Conservation (phyloP, 106 monocot species). For the Xerophyta viscosa region DNA sequence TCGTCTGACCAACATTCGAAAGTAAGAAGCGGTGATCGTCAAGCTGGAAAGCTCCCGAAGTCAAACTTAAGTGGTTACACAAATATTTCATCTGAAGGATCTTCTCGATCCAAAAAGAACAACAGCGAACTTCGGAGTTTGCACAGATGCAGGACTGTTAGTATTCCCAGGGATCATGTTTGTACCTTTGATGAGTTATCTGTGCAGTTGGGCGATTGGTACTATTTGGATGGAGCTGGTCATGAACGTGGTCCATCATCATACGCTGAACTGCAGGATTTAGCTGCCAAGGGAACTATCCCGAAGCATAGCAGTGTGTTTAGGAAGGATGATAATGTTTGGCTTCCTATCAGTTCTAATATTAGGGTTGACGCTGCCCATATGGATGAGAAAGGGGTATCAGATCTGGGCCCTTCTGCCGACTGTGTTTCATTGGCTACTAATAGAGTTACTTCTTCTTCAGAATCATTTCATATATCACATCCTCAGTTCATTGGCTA, state of each 20-base stretch:
- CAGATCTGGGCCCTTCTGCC: constrained; percentile 13
- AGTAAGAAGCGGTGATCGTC: constrained; percentile 42
- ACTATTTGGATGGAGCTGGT: constrained; percentile 87
- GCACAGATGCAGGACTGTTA: constrained; percentile 33
- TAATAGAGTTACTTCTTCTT: constrained; percentile 4
- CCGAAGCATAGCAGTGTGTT: constrained; percentile 70
- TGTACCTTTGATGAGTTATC: constrained; percentile 65
- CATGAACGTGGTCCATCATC: constrained; percentile 83
- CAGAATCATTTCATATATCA: constrained; percentile 39
- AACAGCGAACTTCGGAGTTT: constrained; percentile 48
- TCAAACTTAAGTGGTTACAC: constrained; percentile 43
- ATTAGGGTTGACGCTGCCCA: background rate
- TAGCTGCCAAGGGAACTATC: constrained; percentile 53
- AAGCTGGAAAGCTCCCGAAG: constrained; percentile 33
- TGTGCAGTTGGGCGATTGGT: constrained; percentile 74
- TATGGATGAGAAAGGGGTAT: constrained; percentile 14
- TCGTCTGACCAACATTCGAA: constrained; percentile 41
- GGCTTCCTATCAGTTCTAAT: constrained; percentile 62
- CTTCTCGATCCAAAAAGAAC: constrained; percentile 28
- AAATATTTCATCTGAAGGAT: constrained; percentile 31
- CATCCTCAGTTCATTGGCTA: constrained; percentile 93
- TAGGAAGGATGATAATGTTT: constrained; percentile 78
- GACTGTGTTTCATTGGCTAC: background rate
- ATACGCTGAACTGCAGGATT: constrained; percentile 64
- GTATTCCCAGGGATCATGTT: constrained; percentile 64